Evolutionary conservation across 768 basidiomycete species (phyloP).

Genomic region (Russula sp.): DNA sequence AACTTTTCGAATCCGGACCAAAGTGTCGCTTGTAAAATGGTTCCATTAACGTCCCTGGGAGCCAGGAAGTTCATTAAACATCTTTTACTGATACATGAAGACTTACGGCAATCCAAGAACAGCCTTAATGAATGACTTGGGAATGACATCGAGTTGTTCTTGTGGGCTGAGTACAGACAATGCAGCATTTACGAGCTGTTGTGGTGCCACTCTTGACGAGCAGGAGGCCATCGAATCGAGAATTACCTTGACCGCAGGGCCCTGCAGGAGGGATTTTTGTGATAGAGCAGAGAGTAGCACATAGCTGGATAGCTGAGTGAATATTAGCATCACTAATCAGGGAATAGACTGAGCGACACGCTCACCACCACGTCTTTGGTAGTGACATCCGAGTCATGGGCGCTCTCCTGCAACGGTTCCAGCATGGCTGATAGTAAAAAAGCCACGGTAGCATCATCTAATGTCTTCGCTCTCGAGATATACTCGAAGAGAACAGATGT

Average conservation of each 20-base stretch:
- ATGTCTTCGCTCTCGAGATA: conserved; percentile 45
- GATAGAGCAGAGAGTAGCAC: conserved; percentile 66
- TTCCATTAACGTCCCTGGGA: conserved; percentile 40
- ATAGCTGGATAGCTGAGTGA: conserved; percentile 58
- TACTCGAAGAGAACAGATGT: conserved; percentile 74
- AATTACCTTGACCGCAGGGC: conserved; percentile 53
- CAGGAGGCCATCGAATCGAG: conserved; percentile 46
- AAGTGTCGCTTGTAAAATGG: conserved; percentile 36
- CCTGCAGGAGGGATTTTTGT: conserved; percentile 51
- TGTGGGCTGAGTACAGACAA: conserved; percentile 62
- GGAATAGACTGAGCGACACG: neutral
- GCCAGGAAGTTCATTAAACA: neutral
- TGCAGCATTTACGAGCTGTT: conserved; percentile 57
- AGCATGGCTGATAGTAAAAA: conserved; percentile 58
- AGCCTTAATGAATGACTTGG: conserved; percentile 11
- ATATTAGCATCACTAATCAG: neutral
- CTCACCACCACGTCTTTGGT: conserved; percentile 51
- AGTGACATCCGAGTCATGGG: conserved; percentile 1
- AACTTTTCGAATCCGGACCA: conserved; percentile 53
- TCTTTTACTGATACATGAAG: neutral
- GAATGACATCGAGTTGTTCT: conserved; percentile 42
- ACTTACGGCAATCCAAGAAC: conserved; percentile 10
- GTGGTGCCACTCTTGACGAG: conserved; percentile 40
- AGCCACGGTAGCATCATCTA: conserved; percentile 62
- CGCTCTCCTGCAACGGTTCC: conserved; percentile 40